Conservation (phyloP, 2,329 filamentous ascomycete species). For the Botrytis paeoniae region DNA sequence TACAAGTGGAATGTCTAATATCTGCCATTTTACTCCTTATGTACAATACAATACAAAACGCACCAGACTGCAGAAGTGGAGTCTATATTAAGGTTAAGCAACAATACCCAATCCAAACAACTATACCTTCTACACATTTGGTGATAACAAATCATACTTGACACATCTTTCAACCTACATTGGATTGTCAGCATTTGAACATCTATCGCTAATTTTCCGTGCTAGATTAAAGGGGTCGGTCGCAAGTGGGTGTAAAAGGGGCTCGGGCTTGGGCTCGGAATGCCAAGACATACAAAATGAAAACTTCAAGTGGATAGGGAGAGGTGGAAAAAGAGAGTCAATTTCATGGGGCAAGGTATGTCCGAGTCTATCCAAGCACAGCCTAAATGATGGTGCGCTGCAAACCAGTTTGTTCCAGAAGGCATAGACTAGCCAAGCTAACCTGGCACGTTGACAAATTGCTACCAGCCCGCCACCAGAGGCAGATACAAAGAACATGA, state of each 20-base stretch:
- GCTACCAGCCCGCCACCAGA: neutral
- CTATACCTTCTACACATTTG: constrained; percentile 22
- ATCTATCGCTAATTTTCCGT: neutral
- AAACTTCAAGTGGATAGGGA: neutral
- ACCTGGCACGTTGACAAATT: neutral
- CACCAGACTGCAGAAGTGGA: neutral
- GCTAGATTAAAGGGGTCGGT: neutral
- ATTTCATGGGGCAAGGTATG: neutral
- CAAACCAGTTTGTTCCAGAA: neutral
- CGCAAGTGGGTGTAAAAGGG: neutral
- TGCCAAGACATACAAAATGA: neutral
- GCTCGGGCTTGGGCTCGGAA: neutral
- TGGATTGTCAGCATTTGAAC: neutral
- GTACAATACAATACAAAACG: neutral
- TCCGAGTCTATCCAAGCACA: neutral
- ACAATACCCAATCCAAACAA: neutral
- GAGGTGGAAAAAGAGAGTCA: neutral
- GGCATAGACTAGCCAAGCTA: neutral
- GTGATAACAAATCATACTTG: constrained; percentile 25
- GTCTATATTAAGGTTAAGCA: neutral
- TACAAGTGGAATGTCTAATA: neutral
- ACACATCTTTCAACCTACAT: constrained; percentile 24
- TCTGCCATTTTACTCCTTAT: neutral
- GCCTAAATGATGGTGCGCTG: neutral
- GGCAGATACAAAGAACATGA: neutral